These are phyloP conservation scores for Vinca minor DNA, from an alignment of 257 asterid species.

Conservation along the genomic window DNA sequence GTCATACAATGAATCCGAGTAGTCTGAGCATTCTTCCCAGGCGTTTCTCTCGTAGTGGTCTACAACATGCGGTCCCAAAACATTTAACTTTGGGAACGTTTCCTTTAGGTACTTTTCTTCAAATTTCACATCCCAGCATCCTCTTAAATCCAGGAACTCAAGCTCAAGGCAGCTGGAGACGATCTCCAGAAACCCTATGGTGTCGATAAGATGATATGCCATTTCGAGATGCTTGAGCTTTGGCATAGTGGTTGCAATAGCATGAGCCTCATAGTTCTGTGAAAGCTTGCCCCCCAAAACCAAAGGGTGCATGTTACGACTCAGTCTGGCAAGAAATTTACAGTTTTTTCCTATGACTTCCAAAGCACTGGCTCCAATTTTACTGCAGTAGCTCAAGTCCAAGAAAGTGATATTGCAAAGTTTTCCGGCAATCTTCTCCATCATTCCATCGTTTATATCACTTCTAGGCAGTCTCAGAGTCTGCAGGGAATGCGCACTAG, in stretches of 20 bases:
- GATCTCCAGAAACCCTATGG: constrained; percentile 22
- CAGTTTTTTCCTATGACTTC: constrained; percentile 30
- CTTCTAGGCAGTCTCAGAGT: constrained; percentile 29
- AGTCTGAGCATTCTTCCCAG: constrained; percentile 35
- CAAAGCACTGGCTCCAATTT: constrained; percentile 24
- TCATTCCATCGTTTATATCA: constrained; percentile 16
- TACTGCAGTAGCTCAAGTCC: constrained; percentile 35
- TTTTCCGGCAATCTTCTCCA: constrained; percentile 23
- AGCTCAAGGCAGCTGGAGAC: constrained; percentile 23
- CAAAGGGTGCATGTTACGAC: constrained; percentile 34
- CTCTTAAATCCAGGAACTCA: constrained; percentile 31
- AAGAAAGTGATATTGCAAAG: constrained; percentile 26
- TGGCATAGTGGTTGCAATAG: constrained; percentile 33
- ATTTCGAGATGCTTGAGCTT: constrained; percentile 39
- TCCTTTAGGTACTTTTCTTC: constrained; percentile 30
- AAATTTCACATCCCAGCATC: constrained; percentile 45
- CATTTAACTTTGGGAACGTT: constrained; percentile 28
- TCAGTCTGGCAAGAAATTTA: constrained; percentile 19
- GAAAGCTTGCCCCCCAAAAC: constrained; percentile 24
- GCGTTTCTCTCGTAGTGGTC: constrained; percentile 31
- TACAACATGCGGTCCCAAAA: constrained; percentile 34
- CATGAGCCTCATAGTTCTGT: constrained; percentile 35
- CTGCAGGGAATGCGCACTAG: constrained; percentile 29
- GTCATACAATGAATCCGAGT: constrained; percentile 28
- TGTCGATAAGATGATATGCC: constrained; percentile 28